Evolutionary conservation across 805 yeast genomes (phyloP).

Genomic region (Starmerella vitae): DNA sequence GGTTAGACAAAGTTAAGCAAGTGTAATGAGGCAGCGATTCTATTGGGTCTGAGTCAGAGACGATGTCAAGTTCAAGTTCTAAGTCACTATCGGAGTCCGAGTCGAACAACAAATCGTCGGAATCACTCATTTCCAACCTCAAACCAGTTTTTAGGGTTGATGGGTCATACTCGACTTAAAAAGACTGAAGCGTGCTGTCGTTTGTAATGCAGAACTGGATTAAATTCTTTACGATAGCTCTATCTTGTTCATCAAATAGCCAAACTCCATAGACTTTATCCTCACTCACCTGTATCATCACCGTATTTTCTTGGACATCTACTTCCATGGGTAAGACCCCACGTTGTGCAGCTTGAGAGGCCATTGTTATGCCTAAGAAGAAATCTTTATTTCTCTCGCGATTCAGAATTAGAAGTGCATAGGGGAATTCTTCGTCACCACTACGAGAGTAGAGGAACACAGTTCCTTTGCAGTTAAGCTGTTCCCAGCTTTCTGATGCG

Average conservation of each 20-base stretch:
- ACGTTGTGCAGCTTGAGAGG: constrained; percentile 1
- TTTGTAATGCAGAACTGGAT: constrained; percentile 26
- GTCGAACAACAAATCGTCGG: neutral
- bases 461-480: constrained; percentile 29
- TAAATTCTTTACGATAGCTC: constrained; percentile 21
- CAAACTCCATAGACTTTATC: constrained; percentile 29
- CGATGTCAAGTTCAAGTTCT: constrained; percentile 1
- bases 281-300: constrained; percentile 27
- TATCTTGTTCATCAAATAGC: constrained; percentile 27
- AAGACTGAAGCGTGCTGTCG: no score
- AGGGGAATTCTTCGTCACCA: constrained; percentile 24
- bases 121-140: constrained; percentile 8
- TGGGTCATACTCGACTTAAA: no score
- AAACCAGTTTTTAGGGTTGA: no score
- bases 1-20: neutral
- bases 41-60: neutral
- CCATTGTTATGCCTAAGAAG: constrained; percentile 26
- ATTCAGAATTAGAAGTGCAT: constrained; percentile 29
- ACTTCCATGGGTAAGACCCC: constrained; percentile 25
- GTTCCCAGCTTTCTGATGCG: constrained; percentile 28
- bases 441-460: constrained; percentile 29
- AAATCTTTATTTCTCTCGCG: constrained; percentile 26
- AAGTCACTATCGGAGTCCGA: constrained; percentile 2
- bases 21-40: neutral
- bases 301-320: constrained; percentile 26